Conservation (phyloP, 1,139 yeast species). For the Diutina neorugosa region DNA sequence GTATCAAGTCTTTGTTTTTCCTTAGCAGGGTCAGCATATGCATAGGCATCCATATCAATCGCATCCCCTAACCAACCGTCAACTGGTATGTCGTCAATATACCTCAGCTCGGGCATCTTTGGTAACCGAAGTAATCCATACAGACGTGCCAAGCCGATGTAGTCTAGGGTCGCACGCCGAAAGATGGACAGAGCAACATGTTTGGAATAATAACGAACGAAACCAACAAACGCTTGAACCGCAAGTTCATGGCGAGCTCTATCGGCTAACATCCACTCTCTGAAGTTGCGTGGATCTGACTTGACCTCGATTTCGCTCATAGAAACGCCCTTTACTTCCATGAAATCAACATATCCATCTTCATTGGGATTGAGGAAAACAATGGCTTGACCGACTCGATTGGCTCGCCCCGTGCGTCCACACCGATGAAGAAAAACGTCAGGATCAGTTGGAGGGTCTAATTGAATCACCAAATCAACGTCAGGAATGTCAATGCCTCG, state of each 20-base stretch:
- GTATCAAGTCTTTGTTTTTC: conserved; percentile 49
- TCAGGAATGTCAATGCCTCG: conserved; percentile 90
- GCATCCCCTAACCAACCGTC: conserved; percentile 61
- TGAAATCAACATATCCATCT: conserved; percentile 53
- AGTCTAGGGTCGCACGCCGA: conserved; percentile 60
- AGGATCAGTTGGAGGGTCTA: conserved; percentile 89
- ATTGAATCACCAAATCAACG: conserved; percentile 76
- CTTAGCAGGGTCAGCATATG: conserved; percentile 50
- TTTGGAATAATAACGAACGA: conserved; percentile 70
- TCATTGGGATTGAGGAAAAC: conserved; percentile 38
- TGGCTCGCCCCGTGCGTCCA: conserved; percentile 34
- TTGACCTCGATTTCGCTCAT: conserved; percentile 27
- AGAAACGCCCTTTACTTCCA: conserved; percentile 59
- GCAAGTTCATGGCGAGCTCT: conserved; percentile 74
- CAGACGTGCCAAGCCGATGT: conserved; percentile 57
- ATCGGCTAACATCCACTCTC: conserved; percentile 53
- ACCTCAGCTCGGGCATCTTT: conserved; percentile 80
- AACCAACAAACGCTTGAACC: conserved; percentile 72
- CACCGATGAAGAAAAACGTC: conserved; percentile 11
- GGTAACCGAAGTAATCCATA: conserved; percentile 82
- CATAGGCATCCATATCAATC: conserved; percentile 54
- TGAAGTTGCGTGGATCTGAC: conserved; percentile 14
- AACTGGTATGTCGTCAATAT: conserved; percentile 39
- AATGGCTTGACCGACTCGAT: conserved; percentile 67
- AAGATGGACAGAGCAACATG: conserved; percentile 90